Conservation (phyloP, 2,329 filamentous ascomycete genomes). For the Lecanicillium sp. region DNA sequence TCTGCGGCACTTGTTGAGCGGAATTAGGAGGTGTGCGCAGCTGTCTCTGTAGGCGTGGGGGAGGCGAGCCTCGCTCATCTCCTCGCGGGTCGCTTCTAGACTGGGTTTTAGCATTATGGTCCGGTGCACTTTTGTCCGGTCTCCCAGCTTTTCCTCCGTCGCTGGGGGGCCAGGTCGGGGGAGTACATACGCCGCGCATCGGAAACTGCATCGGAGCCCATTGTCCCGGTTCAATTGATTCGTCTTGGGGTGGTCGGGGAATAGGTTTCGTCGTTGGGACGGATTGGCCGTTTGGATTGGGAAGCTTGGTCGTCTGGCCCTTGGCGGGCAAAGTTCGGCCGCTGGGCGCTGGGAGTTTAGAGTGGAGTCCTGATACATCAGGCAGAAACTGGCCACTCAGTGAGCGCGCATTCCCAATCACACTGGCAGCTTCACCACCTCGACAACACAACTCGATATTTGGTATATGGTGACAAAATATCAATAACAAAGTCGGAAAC, state of each 20-base stretch:
- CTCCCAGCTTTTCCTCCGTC: conserved; percentile 17
- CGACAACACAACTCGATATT: no score
- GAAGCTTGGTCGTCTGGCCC: conserved; percentile 17
- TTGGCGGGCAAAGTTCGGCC: conserved; percentile 13
- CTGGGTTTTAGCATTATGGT: neutral
- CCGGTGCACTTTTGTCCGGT: neutral
- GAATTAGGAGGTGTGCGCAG: conserved; percentile 91
- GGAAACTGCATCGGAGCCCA: conserved; percentile 32
- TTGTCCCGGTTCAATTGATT: conserved; percentile 31
- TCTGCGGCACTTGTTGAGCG: conserved; percentile 88
- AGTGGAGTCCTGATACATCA: conserved; percentile 13
- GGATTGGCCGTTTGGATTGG: conserved; percentile 2
- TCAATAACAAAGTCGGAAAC: neutral
- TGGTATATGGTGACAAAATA: no score
- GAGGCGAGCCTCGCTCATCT: conserved; percentile 87
- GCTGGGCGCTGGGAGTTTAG: neutral
- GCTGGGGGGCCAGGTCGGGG: conserved; percentile 10
- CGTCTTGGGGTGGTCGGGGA: neutral
- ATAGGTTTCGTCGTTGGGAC: neutral
- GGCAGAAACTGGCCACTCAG: conserved; percentile 12
- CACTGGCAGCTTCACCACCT: neutral
- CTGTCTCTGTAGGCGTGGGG: conserved; percentile 90
- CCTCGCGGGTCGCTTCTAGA: conserved; percentile 73
- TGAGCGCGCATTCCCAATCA: neutral
- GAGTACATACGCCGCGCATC: conserved; percentile 33